Base-by-base conservation (phyloP, 805 yeast genomes). In the Zygotorulaspora danielsina region DNA sequence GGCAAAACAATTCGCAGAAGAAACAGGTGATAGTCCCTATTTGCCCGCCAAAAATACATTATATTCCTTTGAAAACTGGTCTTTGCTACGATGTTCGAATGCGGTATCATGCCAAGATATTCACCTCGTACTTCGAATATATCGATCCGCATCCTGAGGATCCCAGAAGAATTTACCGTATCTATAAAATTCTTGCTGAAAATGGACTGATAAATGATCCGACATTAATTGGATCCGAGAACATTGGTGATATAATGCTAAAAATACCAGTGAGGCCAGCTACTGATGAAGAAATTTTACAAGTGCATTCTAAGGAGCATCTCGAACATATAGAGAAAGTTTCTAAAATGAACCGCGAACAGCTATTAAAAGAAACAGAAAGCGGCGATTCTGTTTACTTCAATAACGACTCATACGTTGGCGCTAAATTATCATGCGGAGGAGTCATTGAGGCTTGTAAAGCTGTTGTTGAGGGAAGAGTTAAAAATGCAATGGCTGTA, bases 121-220 rank as follows among this genome's bases (percentile, higher is more conserved):
- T 84, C 65, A 86, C 96, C 3, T 83, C 93, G 2, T 86, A 90
- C 51, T 84, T 78, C 53, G 96, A 90, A 61, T 90, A 90, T 63
- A 86, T 90, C 37, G 98, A 93, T 58, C 98, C 97, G 2, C 99
- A 93, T 59, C 99, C 99, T 4, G 99, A 93, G 61, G 98, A 93
- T 58, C 99, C 99, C 8, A 74, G 98, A 46, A 78, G 99, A 51
- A 89, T 90, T 25, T 93, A 89, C 64, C 74, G 97, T 41, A 85
- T 93, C 33, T 93, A 93, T 67, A 88, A 93, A 65, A 83, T 84
- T 29, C 72, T 93, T 31, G 97, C 96, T 0, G 97, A 93, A 57
- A 88, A 93, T 26, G 98, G 98, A 0, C 70, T 93, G 11, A 81
- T 93, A 40, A 75, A 69, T 25, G 97, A 90, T 57, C 82, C 86